Percentiles rank a stretch among this genome's conserved stretches.
phyloP scores from a whole-genome alignment of 2,329 filamentous ascomycete genomes.

The Claviceps paspali region DNA sequence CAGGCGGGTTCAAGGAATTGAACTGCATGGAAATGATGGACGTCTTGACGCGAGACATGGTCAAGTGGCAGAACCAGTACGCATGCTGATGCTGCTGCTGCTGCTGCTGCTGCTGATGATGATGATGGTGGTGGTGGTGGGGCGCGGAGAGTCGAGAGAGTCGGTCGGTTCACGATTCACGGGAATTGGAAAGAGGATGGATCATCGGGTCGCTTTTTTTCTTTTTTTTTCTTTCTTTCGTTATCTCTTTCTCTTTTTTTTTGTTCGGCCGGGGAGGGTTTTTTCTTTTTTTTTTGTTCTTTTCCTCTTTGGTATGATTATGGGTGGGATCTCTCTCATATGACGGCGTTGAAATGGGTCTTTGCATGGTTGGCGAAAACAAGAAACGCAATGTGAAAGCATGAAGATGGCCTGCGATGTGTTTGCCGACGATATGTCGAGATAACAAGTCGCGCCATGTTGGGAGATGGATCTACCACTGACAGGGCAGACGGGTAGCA shows the following conservation, averaged over 20 bases:
- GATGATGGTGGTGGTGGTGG: no score
- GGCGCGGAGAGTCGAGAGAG: no score
- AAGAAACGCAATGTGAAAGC: background rate
- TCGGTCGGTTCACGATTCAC: background rate
- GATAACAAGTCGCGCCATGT: background rate
- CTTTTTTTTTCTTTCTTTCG: background rate
- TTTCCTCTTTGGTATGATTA: constrained; percentile 3
- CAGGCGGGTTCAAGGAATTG: constrained; percentile 55
- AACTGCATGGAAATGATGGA: constrained; percentile 86
- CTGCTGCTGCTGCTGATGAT: no score
- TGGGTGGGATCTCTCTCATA: background rate
- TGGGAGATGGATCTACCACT: background rate
- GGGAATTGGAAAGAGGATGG: background rate
- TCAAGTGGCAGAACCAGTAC: constrained; percentile 73
- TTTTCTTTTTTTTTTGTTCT: background rate
- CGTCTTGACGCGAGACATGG: constrained; percentile 59
- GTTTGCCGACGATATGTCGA: background rate
- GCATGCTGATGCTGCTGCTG: constrained; percentile 17
- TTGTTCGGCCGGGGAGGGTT: background rate
- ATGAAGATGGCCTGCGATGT: background rate
- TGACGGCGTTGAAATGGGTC: constrained; percentile 6
- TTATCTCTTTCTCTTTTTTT: background rate
- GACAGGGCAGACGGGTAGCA: background rate
- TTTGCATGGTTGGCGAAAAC: constrained; percentile 4
- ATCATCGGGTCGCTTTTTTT: background rate